Conservation (phyloP, 129 eudicot species). For the Chrysanthemum makinoi region DNA sequence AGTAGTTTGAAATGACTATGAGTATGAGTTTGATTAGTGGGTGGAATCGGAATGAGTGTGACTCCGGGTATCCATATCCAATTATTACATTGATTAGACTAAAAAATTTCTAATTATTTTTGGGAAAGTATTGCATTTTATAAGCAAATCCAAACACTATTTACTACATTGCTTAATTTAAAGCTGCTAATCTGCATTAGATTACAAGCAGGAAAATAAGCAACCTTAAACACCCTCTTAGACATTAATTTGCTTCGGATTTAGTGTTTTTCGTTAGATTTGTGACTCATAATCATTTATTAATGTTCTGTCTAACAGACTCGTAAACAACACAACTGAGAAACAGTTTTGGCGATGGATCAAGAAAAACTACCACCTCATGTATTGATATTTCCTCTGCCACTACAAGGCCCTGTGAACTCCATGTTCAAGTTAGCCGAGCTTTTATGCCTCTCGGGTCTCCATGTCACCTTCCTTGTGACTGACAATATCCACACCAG, state of each 20-base stretch:
- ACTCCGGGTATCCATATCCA: too few relatives aligned
- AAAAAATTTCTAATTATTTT: too few relatives aligned
- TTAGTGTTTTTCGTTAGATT: background rate
- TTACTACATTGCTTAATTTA: too few relatives aligned
- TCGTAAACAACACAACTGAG: background rate
- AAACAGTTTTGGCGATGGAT: slow-evolving; percentile 28
- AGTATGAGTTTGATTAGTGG: too few relatives aligned
- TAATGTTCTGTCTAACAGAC: slow-evolving; percentile 13
- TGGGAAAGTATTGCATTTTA: too few relatives aligned
- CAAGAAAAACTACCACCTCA: slow-evolving; percentile 38
- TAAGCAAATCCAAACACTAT: too few relatives aligned
- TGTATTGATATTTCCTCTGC: slow-evolving; percentile 66
- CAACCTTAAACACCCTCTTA: too few relatives aligned
- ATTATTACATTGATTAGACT: too few relatives aligned
- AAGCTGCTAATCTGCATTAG: too few relatives aligned
- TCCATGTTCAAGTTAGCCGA: slow-evolving; percentile 66
- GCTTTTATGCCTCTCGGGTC: slow-evolving; percentile 51
- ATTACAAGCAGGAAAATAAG: too few relatives aligned
- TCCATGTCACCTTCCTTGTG: slow-evolving; percentile 60
- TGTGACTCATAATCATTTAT: background rate
- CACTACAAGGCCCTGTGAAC: slow-evolving; percentile 71
- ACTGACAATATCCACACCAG: slow-evolving; percentile 48
- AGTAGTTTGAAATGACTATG: too few relatives aligned
- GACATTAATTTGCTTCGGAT: background rate
- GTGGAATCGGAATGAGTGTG: too few relatives aligned